phyloP scores from a whole-genome alignment of 805 yeast genomes.

The Cyberlindnera bimundalis region DNA sequence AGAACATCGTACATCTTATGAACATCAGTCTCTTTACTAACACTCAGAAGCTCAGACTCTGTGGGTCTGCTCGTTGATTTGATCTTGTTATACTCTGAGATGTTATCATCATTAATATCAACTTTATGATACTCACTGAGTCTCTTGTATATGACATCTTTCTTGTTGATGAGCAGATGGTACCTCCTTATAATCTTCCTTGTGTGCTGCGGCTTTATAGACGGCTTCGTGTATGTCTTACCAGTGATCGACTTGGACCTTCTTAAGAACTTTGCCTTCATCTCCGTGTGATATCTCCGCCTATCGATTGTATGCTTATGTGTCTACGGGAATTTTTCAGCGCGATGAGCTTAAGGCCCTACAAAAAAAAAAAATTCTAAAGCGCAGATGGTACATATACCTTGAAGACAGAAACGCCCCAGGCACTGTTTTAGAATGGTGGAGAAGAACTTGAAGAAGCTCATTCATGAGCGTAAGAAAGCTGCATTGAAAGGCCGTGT shows the following conservation, averaged over 20 bases:
- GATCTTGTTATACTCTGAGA: slow-evolving; percentile 11
- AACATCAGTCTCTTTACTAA: slow-evolving; percentile 15
- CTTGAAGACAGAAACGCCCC: no score
- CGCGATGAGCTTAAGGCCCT: slow-evolving; percentile 1
- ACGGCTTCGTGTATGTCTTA: slow-evolving; percentile 36
- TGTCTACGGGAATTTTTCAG: no score
- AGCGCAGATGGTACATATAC: no score
- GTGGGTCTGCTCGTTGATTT: slow-evolving; percentile 13
- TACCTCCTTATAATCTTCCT: slow-evolving; percentile 74
- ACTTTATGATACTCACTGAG: slow-evolving; percentile 26
- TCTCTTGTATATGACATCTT: slow-evolving; percentile 37
- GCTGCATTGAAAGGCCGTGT: slow-evolving; percentile 7
- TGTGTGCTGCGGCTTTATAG: slow-evolving; percentile 66
- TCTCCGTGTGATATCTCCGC: no score
- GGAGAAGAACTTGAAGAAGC: slow-evolving; percentile 11
- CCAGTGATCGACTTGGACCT: slow-evolving; percentile 29
- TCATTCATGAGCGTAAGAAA: slow-evolving; percentile 10
- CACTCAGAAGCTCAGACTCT: slow-evolving; percentile 17
- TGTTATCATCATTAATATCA: slow-evolving; percentile 26
- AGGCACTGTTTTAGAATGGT: no score
- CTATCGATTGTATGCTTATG: no score
- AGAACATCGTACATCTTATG: slow-evolving; percentile 31
- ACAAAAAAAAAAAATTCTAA: neutral
- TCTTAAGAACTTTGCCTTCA: slow-evolving; percentile 15
- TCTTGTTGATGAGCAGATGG: slow-evolving; percentile 65